Evolutionary conservation across 108 stramenopile genomes (phyloP).

Genomic region (Thalassiosira profunda): DNA sequence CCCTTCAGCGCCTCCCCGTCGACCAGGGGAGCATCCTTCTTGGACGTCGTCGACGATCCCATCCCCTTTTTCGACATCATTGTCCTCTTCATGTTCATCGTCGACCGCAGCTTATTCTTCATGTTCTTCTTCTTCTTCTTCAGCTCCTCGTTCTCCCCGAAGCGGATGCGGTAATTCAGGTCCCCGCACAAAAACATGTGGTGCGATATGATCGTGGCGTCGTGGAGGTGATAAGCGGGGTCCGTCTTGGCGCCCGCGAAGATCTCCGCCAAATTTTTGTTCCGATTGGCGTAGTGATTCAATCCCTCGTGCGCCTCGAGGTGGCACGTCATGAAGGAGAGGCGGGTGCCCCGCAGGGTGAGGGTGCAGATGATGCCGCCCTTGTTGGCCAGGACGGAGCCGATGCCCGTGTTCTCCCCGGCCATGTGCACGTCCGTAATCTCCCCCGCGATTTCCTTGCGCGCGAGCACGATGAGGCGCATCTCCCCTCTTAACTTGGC

Average conservation of each 20-base stretch:
- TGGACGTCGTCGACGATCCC: neutral
- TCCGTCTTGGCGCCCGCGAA: constrained; percentile 45
- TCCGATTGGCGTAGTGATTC: constrained; percentile 41
- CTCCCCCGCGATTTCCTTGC: constrained; percentile 17
- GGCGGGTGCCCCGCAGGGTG: constrained; percentile 32
- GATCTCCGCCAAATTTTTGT: constrained; percentile 39
- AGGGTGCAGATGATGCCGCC: constrained; percentile 55
- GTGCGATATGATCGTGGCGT: constrained; percentile 55
- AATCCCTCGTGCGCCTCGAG: constrained; percentile 55
- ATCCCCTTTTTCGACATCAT: neutral
- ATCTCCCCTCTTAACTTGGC: constrained; percentile 56
- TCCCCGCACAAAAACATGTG: constrained; percentile 60
- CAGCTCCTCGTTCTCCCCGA: constrained; percentile 10
- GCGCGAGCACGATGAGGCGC: constrained; percentile 46
- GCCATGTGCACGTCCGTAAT: constrained; percentile 36
- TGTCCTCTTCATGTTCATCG: neutral
- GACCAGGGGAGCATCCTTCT: too few species aligned
- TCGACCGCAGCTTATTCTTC: neutral
- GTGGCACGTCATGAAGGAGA: constrained; percentile 53
- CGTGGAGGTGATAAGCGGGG: constrained; percentile 37
- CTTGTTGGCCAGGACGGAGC: constrained; percentile 51
- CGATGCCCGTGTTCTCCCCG: constrained; percentile 56
- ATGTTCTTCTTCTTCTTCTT: neutral
- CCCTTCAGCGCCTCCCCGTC: too few species aligned
- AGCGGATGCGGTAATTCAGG: constrained; percentile 52